Base-by-base conservation (phyloP, 805 yeast species). In the Ogataea corticis region DNA sequence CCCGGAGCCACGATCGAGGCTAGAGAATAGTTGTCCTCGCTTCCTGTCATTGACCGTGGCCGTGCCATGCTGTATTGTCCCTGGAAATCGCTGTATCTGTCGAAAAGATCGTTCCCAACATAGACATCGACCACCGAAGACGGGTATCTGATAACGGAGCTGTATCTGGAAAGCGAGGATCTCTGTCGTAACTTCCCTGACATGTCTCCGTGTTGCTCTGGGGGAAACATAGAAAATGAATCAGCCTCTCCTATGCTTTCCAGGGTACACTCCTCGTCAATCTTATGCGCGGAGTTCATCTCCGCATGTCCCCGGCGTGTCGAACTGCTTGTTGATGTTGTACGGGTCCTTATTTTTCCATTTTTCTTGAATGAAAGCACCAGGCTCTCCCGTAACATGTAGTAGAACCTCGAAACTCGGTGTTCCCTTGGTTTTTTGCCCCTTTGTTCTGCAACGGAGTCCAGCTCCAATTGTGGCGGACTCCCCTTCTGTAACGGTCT, bases 1-100 rank as follows among this genome's bases (percentile, higher is more conserved):
- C 56, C 60, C 1, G 66, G 59, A 13, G 35, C 37, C 10, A 56
- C 46, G 4, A 60, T 18, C 3, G 61, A 51, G 5, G 54, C 54
- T 19, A 62, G 33, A n/a, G 59, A 57, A 21, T 42, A 42, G 30
- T 45, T 54, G 23, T 49, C 55, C 11, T 51, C 55, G 27, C 48
- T 47, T n/a, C 48, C 49, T 17, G 37, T 42, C 17, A 42, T 39
- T 1, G 57, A 51, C 43, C 44, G 38, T 4, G 53, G 55, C 32
- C 58, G 50, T 7, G 59, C 56, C 17, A 58, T n/a, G 41, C 59
- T 54, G 33, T 43, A 51, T 28, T 47, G 48, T 28, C 55, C 37
- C 28, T 42, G 39, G 29, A 50, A 38, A 18, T 38, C 51, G 14
- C 35, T 42, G 41, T 49, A 44, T 33, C 37, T 46, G 17, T 46